Evolutionary conservation across 352 stramenopile genomes (phyloP).

Genomic region (Pythium myriotylum): DNA sequence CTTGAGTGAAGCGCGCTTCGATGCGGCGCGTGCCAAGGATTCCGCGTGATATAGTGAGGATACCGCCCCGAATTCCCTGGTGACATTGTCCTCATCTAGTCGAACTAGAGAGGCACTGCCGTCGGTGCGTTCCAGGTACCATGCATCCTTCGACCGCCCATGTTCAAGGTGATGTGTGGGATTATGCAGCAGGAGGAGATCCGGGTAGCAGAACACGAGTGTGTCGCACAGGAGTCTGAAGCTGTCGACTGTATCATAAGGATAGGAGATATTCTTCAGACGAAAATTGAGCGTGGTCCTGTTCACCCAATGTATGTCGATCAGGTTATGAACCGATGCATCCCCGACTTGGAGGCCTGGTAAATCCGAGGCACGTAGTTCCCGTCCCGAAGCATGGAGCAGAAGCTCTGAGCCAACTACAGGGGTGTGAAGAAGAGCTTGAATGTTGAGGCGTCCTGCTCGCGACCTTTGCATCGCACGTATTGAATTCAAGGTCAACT

Average conservation of each 20-base stretch:
- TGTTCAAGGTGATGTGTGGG: too few species aligned
- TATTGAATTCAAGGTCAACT: neutral
- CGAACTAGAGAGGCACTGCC: too few species aligned
- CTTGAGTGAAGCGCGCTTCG: too few species aligned
- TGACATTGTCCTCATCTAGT: too few species aligned
- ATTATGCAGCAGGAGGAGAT: too few species aligned
- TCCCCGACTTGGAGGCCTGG: neutral
- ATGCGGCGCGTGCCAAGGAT: too few species aligned
- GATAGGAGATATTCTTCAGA: neutral
- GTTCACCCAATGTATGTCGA: neutral
- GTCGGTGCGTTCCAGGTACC: too few species aligned
- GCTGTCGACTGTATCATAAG: neutral
- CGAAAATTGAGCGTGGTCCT: neutral
- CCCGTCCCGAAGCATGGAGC: neutral
- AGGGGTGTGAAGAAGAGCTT: neutral
- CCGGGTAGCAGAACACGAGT: neutral
- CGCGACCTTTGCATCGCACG: neutral
- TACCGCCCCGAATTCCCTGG: too few species aligned
- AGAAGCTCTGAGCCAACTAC: neutral
- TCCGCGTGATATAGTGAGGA: too few species aligned
- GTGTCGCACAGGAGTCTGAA: neutral
- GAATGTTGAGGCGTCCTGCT: neutral
- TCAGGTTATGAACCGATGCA: neutral
- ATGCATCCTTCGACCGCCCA: too few species aligned
- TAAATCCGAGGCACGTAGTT: neutral